phyloP scores from a whole-genome alignment of 768 basidiomycete genomes.

The Leccinellum albellum region DNA sequence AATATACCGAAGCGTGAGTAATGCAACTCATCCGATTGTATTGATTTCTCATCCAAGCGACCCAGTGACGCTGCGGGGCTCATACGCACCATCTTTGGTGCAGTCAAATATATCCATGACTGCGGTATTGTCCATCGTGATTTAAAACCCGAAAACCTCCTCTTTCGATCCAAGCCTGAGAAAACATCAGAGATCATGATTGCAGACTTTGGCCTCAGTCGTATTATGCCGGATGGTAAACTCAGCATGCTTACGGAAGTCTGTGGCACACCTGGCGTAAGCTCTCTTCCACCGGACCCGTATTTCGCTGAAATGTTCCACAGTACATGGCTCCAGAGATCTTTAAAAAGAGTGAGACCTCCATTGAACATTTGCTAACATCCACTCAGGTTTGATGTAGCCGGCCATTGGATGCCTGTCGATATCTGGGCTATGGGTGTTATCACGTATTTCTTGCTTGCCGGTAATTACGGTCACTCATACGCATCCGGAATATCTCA shows the following conservation, averaged over 20 bases:
- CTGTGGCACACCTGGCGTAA: constrained; percentile 87
- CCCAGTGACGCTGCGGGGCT: constrained; percentile 84
- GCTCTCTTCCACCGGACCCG: constrained; percentile 19
- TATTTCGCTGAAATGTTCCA: constrained; percentile 3
- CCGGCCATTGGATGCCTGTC: constrained; percentile 91
- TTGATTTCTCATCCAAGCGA: constrained; percentile 25
- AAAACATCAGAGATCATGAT: constrained; percentile 90
- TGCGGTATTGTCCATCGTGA: constrained; percentile 95
- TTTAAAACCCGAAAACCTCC: constrained; percentile 95
- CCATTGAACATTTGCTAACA: neutral
- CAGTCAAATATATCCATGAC: constrained; percentile 89
- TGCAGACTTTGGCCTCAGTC: constrained; percentile 92
- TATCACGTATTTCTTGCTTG: constrained; percentile 94
- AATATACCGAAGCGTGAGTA: constrained; percentile 89
- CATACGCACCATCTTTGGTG: constrained; percentile 78
- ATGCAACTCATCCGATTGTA: neutral
- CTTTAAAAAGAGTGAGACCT: constrained; percentile 74
- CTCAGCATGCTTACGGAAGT: constrained; percentile 88
- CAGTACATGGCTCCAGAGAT: constrained; percentile 97
- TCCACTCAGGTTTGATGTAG: constrained; percentile 33
- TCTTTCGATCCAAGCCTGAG: constrained; percentile 87
- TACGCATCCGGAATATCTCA: neutral
- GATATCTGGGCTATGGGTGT: constrained; percentile 99
- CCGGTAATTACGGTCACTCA: constrained; percentile 35
- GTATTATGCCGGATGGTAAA: constrained; percentile 88